Evolutionary conservation across 2,329 filamentous ascomycete genomes (phyloP), one percentile per base, ranked within the genome.

Genomic region (Colletotrichum cordylinicola): DNA sequence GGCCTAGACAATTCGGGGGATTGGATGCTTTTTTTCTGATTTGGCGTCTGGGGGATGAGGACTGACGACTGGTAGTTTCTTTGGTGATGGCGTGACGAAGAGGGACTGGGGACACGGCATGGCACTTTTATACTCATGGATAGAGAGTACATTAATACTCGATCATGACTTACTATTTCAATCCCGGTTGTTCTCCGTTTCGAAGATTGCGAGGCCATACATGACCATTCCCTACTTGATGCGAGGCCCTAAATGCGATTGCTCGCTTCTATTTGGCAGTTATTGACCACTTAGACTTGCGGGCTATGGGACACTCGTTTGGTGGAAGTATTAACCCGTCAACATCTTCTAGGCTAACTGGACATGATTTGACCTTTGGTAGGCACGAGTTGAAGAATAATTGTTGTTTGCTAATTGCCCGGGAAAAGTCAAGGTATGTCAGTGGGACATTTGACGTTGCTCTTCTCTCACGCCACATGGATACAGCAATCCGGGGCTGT

Each of bases 71-170:
- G 62, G 27, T 21, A 43, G 55, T 48, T 39, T 60, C 8, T 29
- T 29, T 35, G 66, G 31, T 56, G n/a, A 58, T 52, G 72, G 72
- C 61, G 68, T 71, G 72, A 66, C 21, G 15, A 48, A 39, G 55
- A 61, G 67, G 48, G 48, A 48, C 39, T 48, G 39, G 9, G 55
- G 69, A 62, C 15, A 75, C 12, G 55, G 62, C 56, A 67, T 29
- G 72, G 33, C 39, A 72, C 18, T 35, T 21, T 35, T 24, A 43
- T 9, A 39, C 39, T 35, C 62, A 72, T 58, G 69, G 68, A 67
- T 75, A 70, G 67, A 75, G 69, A 62, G 62, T 67, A 75, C 55
- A 72, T 64, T 67, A 75, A 75, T 75, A 48, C 72, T 75, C 69
- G 52, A 62, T 67, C n/a, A 72, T 55, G 68, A 75, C 18, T 33